phyloP scores from a whole-genome alignment of 2,329 filamentous ascomycete species.

The Scorias spongiosa region DNA sequence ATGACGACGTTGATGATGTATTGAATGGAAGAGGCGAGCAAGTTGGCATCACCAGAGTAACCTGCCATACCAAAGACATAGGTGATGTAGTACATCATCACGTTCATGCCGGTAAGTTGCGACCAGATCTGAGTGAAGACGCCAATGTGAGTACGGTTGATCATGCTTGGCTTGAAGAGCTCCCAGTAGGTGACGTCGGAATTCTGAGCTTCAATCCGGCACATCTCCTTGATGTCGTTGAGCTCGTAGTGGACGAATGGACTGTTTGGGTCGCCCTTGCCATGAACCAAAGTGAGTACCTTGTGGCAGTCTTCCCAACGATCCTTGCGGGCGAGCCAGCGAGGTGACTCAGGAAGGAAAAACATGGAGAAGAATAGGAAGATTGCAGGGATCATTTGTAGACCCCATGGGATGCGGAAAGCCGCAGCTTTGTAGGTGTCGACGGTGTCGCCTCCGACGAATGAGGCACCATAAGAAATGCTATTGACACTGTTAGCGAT shows the following conservation, averaged over 20 bases:
- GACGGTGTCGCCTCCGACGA: conserved; percentile 31
- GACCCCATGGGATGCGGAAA: conserved; percentile 37
- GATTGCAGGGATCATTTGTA: conserved; percentile 27
- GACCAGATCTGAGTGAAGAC: conserved; percentile 60
- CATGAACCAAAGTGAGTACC: conserved; percentile 29
- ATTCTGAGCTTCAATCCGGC: conserved; percentile 58
- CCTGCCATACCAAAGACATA: conserved; percentile 63
- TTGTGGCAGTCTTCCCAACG: conserved; percentile 28
- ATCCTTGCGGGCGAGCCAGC: conserved; percentile 31
- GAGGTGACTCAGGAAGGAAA: conserved; percentile 29
- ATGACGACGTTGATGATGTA: conserved; percentile 69
- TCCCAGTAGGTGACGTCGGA: conserved; percentile 56
- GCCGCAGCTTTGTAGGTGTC: conserved; percentile 13
- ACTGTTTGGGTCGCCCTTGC: conserved; percentile 20
- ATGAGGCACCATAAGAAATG: conserved; percentile 49
- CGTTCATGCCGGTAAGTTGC: conserved; percentile 61
- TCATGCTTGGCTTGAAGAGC: conserved; percentile 53
- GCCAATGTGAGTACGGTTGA: conserved; percentile 54
- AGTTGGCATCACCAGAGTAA: conserved; percentile 35
- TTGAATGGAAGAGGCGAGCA: conserved; percentile 54
- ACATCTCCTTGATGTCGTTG: conserved; percentile 52
- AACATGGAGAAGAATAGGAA: conserved; percentile 25
- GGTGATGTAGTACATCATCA: conserved; percentile 39
- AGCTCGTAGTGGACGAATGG: conserved; percentile 50
- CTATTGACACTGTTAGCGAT: background rate